Evolutionary conservation across 2,329 filamentous ascomycete genomes (phyloP).

Genomic region (Monosporascus sp.): DNA sequence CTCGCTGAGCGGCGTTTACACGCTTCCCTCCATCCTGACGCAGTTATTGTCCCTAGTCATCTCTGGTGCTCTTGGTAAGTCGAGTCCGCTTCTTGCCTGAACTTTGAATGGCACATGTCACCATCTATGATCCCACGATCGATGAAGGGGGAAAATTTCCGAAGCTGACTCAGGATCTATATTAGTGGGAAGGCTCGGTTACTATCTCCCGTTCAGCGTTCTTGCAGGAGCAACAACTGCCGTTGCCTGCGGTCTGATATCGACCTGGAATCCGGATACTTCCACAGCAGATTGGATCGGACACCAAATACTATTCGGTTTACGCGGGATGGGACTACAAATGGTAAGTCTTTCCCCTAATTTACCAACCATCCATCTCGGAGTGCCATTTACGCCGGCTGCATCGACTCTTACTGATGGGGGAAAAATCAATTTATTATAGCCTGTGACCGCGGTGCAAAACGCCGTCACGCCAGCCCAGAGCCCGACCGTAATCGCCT

Average conservation of each 20-base stretch:
- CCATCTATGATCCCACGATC: neutral
- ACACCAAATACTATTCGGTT: neutral
- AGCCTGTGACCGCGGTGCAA: neutral
- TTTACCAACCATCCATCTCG: neutral
- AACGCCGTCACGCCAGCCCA: neutral
- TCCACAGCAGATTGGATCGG: neutral
- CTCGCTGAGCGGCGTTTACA: conserved; percentile 12
- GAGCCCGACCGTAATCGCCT: neutral
- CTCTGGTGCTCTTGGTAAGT: conserved; percentile 1
- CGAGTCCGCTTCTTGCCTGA: neutral
- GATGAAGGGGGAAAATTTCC: neutral
- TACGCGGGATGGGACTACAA: neutral
- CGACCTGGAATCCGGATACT: neutral
- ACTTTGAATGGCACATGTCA: neutral
- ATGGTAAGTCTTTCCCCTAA: conserved; percentile 1
- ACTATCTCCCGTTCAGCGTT: neutral
- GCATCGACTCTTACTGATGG: neutral
- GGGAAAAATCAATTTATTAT: neutral
- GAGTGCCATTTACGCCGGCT: neutral
- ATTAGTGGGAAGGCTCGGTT: neutral
- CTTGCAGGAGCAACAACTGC: neutral
- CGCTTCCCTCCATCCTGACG: conserved; percentile 12
- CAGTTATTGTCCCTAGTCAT: conserved; percentile 55
- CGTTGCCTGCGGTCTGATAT: conserved; percentile 2
- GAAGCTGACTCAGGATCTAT: neutral